Base-by-base conservation (phyloP, 2,329 filamentous ascomycete genomes). In the Trichoderma arundinaceum region DNA sequence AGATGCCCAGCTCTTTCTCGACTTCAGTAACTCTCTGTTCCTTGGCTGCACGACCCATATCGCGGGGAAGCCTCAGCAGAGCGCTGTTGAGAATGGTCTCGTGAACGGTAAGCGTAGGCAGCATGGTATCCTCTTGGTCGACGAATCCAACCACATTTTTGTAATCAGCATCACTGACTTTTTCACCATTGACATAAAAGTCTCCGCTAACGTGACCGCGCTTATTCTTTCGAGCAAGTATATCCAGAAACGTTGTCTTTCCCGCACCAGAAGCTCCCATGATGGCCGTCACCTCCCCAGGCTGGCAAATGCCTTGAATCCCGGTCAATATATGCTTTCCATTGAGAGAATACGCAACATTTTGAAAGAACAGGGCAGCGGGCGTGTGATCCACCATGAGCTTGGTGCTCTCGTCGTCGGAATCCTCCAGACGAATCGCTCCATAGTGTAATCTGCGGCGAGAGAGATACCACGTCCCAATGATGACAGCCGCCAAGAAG, bases 201-300 rank as follows among this genome's bases (percentile, higher is more conserved):
- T 94, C 87, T 19, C 96, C 96, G 8, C 84, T 81, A 0, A 91
- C 86, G 2, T 83, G 77, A 44, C 95, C 96, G 39, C 93, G 89
- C 80, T 99, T 99, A 79, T 98, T 98, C 83, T 98, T 99, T 69
- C 94, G 89, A 8, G 95, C 95, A 53, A 99, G 82, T 66, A 99
- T 97, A 74, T 99, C 95, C 51, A 99, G 82, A 77, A 99, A 98
- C 0, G 93, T 97, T 0, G 95, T 99, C 80, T 99, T 99, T 66
- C 95, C 95, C 48, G 95, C 96, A 35, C 95, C 95, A 0, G 95
- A 99, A 7, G 95, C 94, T 65, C 95, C 95, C 94, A 99, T 99
- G 72, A 99, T 96, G 8, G 95, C 95, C 70, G 94, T 92, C 7
- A 98, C 87, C 76, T 99, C 93, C n/a, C 96, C 96, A 2, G 94